These are phyloP conservation scores for Pholiota molesta DNA, from an alignment of 768 basidiomycete genomes.

Conservation along the genomic window DNA sequence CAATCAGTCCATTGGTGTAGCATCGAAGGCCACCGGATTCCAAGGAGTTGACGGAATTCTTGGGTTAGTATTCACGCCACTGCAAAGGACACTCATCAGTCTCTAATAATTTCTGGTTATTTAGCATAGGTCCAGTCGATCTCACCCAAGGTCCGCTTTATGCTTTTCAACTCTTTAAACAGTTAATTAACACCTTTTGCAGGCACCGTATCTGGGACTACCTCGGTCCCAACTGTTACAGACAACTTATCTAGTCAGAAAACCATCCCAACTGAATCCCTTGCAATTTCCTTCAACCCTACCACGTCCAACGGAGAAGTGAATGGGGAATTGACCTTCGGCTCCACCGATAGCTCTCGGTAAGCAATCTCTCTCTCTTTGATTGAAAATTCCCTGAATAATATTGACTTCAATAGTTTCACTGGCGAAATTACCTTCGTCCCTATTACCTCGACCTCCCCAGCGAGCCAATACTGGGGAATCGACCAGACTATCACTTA, in stretches of 20 bases:
- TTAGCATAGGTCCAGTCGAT: conserved; percentile 23
- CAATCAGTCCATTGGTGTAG: conserved; percentile 23
- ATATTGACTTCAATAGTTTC: conserved; percentile 26
- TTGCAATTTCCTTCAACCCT: conserved; percentile 58
- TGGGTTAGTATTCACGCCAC: conserved; percentile 13
- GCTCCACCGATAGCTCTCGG: conserved; percentile 44
- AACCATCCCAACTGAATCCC: conserved; percentile 43
- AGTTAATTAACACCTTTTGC: conserved; percentile 45
- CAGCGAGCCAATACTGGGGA: conserved; percentile 53
- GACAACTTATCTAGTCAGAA: conserved; percentile 56
- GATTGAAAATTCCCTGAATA: conserved; percentile 38
- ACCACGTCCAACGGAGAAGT: conserved; percentile 35
- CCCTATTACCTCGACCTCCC: conserved; percentile 45
- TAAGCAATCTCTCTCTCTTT: conserved; percentile 39
- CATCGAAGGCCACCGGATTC: conserved; percentile 21
- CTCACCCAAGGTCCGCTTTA: conserved; percentile 28
- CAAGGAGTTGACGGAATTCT: conserved; percentile 23
- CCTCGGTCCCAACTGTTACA: conserved; percentile 55
- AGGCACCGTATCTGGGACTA: conserved; percentile 42
- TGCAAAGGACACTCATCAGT: neutral
- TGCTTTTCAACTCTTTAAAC: conserved; percentile 41
- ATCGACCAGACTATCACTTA: conserved; percentile 53
- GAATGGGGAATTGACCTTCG: conserved; percentile 62
- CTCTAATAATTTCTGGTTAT: neutral
- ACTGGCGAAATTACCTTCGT: conserved; percentile 30